Evolutionary conservation across 108 stramenopile genomes (phyloP).

Genomic region (Nitzschia palea): DNA sequence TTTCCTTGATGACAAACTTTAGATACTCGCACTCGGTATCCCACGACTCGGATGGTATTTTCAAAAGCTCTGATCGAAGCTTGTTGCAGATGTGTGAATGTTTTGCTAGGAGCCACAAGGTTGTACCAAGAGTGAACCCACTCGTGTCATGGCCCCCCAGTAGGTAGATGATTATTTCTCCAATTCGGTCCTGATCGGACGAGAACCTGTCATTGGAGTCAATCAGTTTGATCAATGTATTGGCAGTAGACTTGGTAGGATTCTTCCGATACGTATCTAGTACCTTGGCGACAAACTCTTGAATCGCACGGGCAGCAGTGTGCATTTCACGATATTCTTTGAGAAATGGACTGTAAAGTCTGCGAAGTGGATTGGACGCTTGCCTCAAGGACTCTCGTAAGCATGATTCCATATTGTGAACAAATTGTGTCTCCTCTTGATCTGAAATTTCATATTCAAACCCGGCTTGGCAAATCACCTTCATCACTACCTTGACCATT

Average conservation of each 20-base stretch:
- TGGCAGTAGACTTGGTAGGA: background rate
- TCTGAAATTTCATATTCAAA: conserved; percentile 34
- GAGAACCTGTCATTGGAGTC: background rate
- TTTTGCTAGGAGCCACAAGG: conserved; percentile 22
- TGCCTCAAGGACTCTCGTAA: conserved; percentile 21
- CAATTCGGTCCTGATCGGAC: background rate
- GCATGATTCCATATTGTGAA: conserved; percentile 10
- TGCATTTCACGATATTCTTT: conserved; percentile 17
- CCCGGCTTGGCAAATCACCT: conserved; percentile 34
- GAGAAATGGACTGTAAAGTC: conserved; percentile 16
- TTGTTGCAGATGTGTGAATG: conserved; percentile 7
- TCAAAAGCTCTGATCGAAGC: no score
- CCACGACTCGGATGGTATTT: background rate
- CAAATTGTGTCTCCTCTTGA: conserved; percentile 18
- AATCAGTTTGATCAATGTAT: conserved; percentile 16
- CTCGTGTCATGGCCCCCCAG: conserved; percentile 36
- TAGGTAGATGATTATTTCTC: conserved; percentile 22
- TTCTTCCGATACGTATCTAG: conserved; percentile 16
- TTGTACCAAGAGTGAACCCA: conserved; percentile 20
- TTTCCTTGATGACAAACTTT: conserved; percentile 28
- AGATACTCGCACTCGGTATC: conserved; percentile 1
- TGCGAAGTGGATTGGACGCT: conserved; percentile 37
- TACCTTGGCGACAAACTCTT: background rate
- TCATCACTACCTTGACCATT: conserved; percentile 26
- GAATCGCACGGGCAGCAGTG: background rate